Conservation (phyloP, 2,329 filamentous ascomycete species). For the Aphanoascus verrucosus region DNA sequence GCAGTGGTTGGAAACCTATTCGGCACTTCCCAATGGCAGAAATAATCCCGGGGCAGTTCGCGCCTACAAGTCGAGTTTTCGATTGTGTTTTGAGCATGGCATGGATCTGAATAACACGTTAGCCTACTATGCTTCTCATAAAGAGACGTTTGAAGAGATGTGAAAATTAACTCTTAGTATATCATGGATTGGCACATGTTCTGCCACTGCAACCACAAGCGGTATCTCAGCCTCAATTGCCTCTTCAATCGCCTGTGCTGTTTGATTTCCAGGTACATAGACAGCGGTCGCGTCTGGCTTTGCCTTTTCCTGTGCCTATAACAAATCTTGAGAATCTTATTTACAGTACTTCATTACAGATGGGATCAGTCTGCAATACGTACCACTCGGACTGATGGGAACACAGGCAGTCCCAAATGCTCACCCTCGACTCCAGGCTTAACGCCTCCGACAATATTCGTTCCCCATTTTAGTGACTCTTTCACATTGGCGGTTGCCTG, state of each 20-base stretch:
- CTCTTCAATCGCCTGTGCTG: slow-evolving; percentile 63
- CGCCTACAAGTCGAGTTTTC: slow-evolving; percentile 61
- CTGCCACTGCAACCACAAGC: slow-evolving; percentile 66
- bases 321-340: background rate
- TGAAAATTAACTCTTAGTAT: slow-evolving; percentile 50
- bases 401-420: slow-evolving; percentile 61
- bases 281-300: slow-evolving; percentile 70
- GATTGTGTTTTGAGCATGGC: slow-evolving; percentile 61
- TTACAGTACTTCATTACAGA: background rate
- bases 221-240: slow-evolving; percentile 70
- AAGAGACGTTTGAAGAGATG: background rate
- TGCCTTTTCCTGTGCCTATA: slow-evolving; percentile 55
- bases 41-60: slow-evolving; percentile 74
- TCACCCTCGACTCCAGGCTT: slow-evolving; percentile 59
- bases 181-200: slow-evolving; percentile 69
- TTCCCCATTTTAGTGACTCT: slow-evolving; percentile 67
- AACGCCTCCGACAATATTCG: slow-evolving; percentile 68
- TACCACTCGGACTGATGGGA: slow-evolving; percentile 55
- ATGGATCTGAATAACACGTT: slow-evolving; percentile 43
- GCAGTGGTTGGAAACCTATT: slow-evolving; percentile 66
- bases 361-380: slow-evolving; percentile 6
- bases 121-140: background rate
- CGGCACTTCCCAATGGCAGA: slow-evolving; percentile 59
- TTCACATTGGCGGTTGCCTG: slow-evolving; percentile 64
- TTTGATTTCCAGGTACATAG: slow-evolving; percentile 67